Evolutionary conservation across 2,329 filamentous ascomycete genomes (phyloP).

Genomic region (Domatiomyces catenatus): DNA sequence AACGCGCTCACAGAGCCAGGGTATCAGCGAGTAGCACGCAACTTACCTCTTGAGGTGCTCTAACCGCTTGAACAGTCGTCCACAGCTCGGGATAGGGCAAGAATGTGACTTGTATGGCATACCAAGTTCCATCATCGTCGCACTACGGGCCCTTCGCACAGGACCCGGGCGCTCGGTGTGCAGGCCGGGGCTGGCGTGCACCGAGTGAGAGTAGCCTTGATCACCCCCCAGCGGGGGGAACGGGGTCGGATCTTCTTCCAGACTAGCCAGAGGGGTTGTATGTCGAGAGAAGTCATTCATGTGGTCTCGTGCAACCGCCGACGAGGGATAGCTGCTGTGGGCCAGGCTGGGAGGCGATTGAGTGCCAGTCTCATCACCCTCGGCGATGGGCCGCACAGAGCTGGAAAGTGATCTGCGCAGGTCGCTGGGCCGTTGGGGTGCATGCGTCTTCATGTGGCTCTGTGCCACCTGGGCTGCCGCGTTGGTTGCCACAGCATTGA

Average conservation of each 20-base stretch:
- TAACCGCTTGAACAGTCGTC: constrained; percentile 93
- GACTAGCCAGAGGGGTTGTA: constrained; percentile 71
- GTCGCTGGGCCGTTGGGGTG: constrained; percentile 69
- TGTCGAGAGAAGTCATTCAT: constrained; percentile 69
- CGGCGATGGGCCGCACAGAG: constrained; percentile 66
- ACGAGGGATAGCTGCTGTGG: constrained; percentile 54
- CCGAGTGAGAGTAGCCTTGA: constrained; percentile 40
- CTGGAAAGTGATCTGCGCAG: constrained; percentile 78
- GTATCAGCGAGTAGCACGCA: constrained; percentile 13
- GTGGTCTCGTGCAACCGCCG: constrained; percentile 63
- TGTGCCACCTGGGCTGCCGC: constrained; percentile 32
- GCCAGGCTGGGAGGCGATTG: constrained; percentile 66
- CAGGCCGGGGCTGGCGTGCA: constrained; percentile 43
- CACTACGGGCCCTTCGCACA: constrained; percentile 77
- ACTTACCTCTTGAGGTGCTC: constrained; percentile 97
- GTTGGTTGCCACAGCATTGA: constrained; percentile 48
- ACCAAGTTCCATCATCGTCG: constrained; percentile 89
- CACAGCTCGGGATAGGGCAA: constrained; percentile 96
- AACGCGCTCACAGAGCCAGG: not conserved
- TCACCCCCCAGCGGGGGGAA: constrained; percentile 49
- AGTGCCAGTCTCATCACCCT: constrained; percentile 62
- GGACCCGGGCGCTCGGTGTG: constrained; percentile 52
- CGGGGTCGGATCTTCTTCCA: constrained; percentile 66
- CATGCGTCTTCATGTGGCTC: constrained; percentile 33
- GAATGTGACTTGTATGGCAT: constrained; percentile 96